Conservation (phyloP, 1,284 basidiomycete species). For the Ceraceosorus guamensis region DNA sequence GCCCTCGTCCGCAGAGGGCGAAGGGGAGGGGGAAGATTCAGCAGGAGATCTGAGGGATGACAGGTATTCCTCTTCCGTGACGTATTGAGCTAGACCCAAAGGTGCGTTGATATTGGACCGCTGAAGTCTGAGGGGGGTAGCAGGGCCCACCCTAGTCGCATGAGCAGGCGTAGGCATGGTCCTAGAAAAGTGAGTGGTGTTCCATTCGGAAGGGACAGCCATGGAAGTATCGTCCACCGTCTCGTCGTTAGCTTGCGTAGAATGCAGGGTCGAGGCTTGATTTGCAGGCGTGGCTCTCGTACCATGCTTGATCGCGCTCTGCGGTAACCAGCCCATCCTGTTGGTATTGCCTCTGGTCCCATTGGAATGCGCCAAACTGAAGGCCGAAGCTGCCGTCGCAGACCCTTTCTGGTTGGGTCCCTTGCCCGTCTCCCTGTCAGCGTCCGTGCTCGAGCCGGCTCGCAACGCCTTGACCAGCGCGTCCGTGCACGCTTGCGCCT, state of each 20-base stretch:
- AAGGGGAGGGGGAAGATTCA: not conserved
- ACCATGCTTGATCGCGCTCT: constrained; percentile 31
- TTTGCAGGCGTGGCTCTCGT: not conserved
- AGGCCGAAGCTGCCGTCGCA: constrained; percentile 7
- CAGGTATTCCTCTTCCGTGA: constrained; percentile 3
- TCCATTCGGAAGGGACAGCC: not conserved
- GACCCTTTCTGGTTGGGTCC: constrained; percentile 14
- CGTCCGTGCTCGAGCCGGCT: constrained; percentile 9
- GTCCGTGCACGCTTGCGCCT: constrained; percentile 46
- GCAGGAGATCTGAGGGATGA: constrained; percentile 7
- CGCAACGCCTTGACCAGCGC: constrained; percentile 34
- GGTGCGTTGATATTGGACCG: too few relatives aligned
- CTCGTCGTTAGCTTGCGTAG: not conserved
- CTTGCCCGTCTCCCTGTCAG: constrained; percentile 16
- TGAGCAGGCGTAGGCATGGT: not conserved
- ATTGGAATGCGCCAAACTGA: constrained; percentile 6
- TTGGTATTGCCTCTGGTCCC: constrained; percentile 18
- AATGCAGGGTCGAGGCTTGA: not conserved
- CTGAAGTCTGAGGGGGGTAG: not conserved
- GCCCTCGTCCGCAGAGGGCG: too few relatives aligned
- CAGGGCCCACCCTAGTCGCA: not conserved
- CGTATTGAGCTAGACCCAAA: not conserved
- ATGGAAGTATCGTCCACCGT: not conserved
- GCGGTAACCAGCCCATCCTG: constrained; percentile 31
- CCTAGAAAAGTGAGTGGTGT: not conserved